Evolutionary conservation across 768 basidiomycete genomes (phyloP).

Genomic region (Artomyces pyxidatus): DNA sequence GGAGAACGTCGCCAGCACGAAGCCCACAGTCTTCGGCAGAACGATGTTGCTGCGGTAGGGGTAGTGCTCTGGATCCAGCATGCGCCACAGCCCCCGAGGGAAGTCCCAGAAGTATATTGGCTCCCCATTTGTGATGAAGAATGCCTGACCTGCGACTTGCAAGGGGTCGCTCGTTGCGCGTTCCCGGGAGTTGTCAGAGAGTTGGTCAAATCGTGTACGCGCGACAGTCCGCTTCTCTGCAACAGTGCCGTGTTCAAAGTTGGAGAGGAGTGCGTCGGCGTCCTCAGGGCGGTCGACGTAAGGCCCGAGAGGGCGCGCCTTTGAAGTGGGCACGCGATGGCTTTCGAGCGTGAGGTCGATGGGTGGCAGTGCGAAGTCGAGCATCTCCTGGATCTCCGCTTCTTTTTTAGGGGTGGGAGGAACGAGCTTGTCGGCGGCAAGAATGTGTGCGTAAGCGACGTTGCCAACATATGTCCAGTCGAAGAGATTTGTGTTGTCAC

Average conservation of each 20-base stretch:
- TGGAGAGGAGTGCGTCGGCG: slow-evolving; percentile 46
- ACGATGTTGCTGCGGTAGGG: slow-evolving; percentile 46
- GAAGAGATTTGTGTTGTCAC: slow-evolving; percentile 86
- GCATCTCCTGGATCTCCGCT: slow-evolving; percentile 23
- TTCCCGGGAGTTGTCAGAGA: slow-evolving; percentile 51
- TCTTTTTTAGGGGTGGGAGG: slow-evolving; percentile 36
- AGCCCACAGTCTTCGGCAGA: slow-evolving; percentile 57
- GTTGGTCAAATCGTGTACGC: slow-evolving; percentile 77
- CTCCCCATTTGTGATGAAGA: slow-evolving; percentile 97
- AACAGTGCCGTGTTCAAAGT: slow-evolving; percentile 43
- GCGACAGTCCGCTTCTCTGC: slow-evolving; percentile 45
- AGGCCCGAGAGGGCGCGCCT: slow-evolving; percentile 78
- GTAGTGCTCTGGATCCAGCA: slow-evolving; percentile 31
- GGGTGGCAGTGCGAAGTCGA: slow-evolving; percentile 48
- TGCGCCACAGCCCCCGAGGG: slow-evolving; percentile 68
- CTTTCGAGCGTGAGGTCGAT: slow-evolving; percentile 59
- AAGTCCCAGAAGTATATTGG: slow-evolving; percentile 97
- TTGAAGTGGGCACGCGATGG: slow-evolving; percentile 67
- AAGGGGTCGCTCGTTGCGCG: slow-evolving; percentile 48
- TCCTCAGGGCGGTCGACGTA: slow-evolving; percentile 55
- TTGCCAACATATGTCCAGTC: slow-evolving; percentile 98
- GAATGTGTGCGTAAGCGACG: slow-evolving; percentile 86
- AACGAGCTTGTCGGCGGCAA: slow-evolving; percentile 84
- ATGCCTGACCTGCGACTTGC: slow-evolving; percentile 85
- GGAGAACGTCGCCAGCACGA: slow-evolving; percentile 59